Conservation (phyloP, 164 flowering plant species). For the Magnolia officinalis region DNA sequence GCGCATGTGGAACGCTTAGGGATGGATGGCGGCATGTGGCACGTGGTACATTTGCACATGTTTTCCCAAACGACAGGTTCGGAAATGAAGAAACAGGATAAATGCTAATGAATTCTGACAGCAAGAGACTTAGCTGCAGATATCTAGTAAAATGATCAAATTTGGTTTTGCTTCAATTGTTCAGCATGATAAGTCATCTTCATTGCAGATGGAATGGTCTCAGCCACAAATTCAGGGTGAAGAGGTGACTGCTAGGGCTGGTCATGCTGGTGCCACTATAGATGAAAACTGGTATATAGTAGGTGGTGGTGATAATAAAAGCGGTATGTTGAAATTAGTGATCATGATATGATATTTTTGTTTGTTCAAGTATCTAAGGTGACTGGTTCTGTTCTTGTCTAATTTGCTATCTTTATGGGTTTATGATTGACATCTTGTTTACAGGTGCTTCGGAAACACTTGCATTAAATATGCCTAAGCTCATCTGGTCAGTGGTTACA, state of each 20-base stretch:
- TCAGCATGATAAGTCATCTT: background rate
- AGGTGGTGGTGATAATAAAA: slow-evolving; percentile 94
- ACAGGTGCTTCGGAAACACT: slow-evolving; percentile 79
- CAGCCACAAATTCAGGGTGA: slow-evolving; percentile 81
- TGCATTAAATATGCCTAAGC: slow-evolving; percentile 71
- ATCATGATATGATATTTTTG: background rate
- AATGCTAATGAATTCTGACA: no score
- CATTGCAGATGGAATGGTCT: slow-evolving; percentile 92
- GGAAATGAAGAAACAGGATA: no score
- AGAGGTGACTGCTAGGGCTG: slow-evolving; percentile 73
- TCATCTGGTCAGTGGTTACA: slow-evolving; percentile 64
- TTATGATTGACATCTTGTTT: slow-evolving; percentile 8
- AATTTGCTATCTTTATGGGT: background rate
- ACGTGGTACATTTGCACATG: no score
- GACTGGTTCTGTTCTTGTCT: background rate
- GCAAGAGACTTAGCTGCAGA: no score
- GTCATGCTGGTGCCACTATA: slow-evolving; percentile 74
- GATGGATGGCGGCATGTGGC: no score
- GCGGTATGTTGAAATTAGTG: slow-evolving; percentile 44
- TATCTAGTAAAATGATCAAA: no score
- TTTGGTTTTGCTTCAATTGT: no score
- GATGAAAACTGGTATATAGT: slow-evolving; percentile 78
- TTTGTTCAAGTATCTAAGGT: no score
- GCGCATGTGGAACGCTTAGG: no score
- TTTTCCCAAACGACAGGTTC: no score